Base-by-base conservation (phyloP, 2,329 filamentous ascomycete genomes). In the Diplocarpon rosae region DNA sequence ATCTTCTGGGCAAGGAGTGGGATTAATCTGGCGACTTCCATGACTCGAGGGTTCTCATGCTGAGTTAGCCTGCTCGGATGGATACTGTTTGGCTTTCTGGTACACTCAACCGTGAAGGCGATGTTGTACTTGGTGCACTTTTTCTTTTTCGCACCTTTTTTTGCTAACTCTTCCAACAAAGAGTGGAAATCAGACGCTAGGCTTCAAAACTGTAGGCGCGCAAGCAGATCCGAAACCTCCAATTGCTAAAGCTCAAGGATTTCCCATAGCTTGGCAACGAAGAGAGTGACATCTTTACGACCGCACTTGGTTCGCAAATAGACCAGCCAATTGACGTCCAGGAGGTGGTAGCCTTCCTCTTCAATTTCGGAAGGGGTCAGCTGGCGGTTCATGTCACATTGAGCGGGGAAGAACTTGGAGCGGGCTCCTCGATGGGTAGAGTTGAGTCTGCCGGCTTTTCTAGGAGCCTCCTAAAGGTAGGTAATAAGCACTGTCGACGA, bases 301-400 rank as follows among this genome's bases (percentile, higher is more conserved):
- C 30, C 30, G 30, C 11, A 12, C 16, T 16, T 35, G n/a, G 39
- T 32, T 12, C 9, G 14, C n/a, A 33, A 31, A n/a, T 28, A 42
- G 7, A 42, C 39, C 5, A 31, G 39, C 20, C 17, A 17, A 14
- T 36, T 42, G 24, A 36, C 39, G n/a, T 42, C 39, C n/a, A 42
- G 39, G 7, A 17, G 28, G 32, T 42, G 39, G 30, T 32, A 32
- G 30, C 30, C 30, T 9, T 32, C 30, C 11, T 32, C 30, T 14
- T 32, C 30, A 12, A 32, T 3, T 14, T 32, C 30, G 11, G 5
- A 12, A 9, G 3, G 3, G 30, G 30, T 32, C 11, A 32, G 9
- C n/a, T 14, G 11, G 11, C 30, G 30, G n/a, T 3, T 32, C 30
- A 32, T 32, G 30, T 32, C 30, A 10, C 4, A 32, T 32, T 9